Evolutionary conservation across 495 filamentous ascomycete species (phyloP).

Genomic region (Hapsidospora chrysogenum): DNA sequence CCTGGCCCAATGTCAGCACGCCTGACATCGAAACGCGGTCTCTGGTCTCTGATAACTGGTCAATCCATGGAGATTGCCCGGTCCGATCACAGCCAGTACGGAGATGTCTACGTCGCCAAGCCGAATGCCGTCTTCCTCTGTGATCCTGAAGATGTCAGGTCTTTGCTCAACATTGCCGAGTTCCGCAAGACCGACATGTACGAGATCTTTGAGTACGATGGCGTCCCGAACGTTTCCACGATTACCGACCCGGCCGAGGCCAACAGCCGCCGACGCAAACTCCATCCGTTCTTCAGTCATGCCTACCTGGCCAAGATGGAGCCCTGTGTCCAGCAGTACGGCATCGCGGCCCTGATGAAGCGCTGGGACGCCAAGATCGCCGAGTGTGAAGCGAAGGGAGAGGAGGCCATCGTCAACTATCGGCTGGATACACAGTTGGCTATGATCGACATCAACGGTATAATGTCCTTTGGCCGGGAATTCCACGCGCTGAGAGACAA

Average conservation of each 20-base stretch:
- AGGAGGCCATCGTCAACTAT: neutral
- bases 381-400: neutral
- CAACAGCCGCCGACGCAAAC: neutral
- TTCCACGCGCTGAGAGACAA: neutral
- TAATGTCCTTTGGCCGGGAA: neutral
- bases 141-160: neutral
- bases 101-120: neutral
- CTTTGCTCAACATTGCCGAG: neutral
- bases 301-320: neutral
- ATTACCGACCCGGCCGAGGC: neutral
- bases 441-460: neutral
- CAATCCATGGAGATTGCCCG: neutral
- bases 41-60: neutral
- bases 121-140: neutral
- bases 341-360: neutral
- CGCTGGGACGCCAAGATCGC: neutral
- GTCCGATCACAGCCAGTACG: neutral
- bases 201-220: neutral
- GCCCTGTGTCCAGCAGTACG: neutral
- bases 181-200: neutral
- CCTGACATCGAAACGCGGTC: neutral
- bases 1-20: neutral
- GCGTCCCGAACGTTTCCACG: neutral
- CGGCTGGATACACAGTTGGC: neutral
- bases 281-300: neutral